A percentile compares a stretch with the other conserved stretches of the same genome.
Conservation (phyloP, 371 early-diverging fungal genomes). For the Mycotypha africana region DNA sequence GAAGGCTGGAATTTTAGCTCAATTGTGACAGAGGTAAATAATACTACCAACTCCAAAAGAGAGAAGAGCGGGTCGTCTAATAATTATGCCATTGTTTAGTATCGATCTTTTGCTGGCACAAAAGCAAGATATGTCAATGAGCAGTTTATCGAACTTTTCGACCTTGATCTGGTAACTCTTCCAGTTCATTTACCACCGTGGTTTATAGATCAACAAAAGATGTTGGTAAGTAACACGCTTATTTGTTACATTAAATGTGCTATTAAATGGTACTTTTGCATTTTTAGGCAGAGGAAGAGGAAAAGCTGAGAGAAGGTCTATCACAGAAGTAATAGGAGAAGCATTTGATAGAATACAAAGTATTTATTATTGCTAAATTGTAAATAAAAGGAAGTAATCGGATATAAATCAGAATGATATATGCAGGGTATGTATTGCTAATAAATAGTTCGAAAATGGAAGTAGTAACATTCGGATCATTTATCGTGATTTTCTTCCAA, state of each 20-base stretch:
- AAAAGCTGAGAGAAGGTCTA: not conserved
- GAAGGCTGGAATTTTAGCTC: conserved; percentile 96
- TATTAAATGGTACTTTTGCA: too few relatives aligned
- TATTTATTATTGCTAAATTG: too few relatives aligned
- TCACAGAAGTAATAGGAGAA: not conserved
- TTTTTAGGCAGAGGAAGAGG: conserved; percentile 17
- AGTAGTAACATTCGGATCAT: not conserved
- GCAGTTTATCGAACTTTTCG: conserved; percentile 94
- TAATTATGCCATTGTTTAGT: conserved; percentile 35
- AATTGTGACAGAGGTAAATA: conserved; percentile 80
- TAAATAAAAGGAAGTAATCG: too few relatives aligned
- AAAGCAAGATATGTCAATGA: conserved; percentile 85
- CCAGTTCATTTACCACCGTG: conserved; percentile 73
- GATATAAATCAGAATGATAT: not conserved
- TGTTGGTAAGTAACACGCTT: conserved; percentile 14
- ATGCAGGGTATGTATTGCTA: not conserved
- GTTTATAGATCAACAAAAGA: conserved; percentile 64
- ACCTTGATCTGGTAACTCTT: conserved; percentile 83
- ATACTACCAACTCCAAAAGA: too few relatives aligned
- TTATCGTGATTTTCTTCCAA: conserved; percentile 8
- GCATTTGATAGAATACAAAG: too few relatives aligned
- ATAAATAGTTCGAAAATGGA: too few relatives aligned
- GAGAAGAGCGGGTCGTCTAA: conserved; percentile 36
- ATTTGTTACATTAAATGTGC: too few relatives aligned
- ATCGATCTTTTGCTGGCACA: conserved; percentile 84